A percentile compares a stretch with the other conserved stretches of the same genome.
Conservation (phyloP, 164 flowering plant species). For the Umbellularia californica region DNA sequence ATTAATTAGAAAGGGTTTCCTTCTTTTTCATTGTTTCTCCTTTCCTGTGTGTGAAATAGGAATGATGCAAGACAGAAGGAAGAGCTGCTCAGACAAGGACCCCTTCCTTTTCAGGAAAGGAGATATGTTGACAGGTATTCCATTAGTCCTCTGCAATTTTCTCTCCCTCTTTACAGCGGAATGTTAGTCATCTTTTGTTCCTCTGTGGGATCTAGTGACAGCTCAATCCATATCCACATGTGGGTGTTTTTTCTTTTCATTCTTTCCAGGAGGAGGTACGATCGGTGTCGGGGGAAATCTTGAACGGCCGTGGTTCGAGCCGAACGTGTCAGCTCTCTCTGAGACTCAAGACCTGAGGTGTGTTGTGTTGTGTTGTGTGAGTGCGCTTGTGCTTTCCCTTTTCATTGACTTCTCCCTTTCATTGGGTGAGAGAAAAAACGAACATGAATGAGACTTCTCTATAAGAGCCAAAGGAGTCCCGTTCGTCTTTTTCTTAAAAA, state of each 20-base stretch:
- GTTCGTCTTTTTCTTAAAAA: not conserved
- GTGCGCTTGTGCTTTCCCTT: not conserved
- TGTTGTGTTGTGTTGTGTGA: not conserved
- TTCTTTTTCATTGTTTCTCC: not conserved
- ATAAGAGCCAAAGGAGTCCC: not conserved
- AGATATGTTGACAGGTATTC: constrained; percentile 42
- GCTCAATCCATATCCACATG: not conserved
- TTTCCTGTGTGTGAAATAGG: not conserved
- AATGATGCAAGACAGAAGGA: constrained; percentile 31
- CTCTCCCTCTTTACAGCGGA: not conserved
- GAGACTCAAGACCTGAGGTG: constrained; percentile 38
- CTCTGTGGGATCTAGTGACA: not conserved
- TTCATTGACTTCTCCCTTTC: not conserved
- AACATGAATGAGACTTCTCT: not conserved
- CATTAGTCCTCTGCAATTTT: not conserved
- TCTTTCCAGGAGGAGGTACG: constrained; percentile 26
- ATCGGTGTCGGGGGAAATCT: constrained; percentile 24
- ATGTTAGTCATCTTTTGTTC: not conserved
- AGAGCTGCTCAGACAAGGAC: constrained; percentile 58
- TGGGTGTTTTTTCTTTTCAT: not conserved
- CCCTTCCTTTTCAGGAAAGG: constrained; percentile 35
- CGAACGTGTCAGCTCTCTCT: constrained; percentile 18
- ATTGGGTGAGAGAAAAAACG: not conserved
- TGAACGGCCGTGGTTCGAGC: constrained; percentile 21
- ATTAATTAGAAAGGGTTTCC: not conserved